phyloP scores from a whole-genome alignment of 257 asterid species.

The Petunia axillaris region DNA sequence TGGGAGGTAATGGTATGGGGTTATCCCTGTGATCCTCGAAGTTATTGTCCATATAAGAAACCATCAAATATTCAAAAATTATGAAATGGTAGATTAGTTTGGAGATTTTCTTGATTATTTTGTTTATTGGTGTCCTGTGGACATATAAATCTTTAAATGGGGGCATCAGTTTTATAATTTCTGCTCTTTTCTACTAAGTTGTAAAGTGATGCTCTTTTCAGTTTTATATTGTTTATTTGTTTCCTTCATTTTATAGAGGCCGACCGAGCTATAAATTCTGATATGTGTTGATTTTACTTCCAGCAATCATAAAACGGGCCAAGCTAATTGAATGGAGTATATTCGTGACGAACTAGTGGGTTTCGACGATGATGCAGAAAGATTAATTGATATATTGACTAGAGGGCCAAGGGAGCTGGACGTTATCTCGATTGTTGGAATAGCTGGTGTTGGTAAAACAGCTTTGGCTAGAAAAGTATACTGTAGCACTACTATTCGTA shows the following conservation, averaged over 20 bases:
- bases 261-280: not conserved
- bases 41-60: too few species aligned
- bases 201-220: not conserved
- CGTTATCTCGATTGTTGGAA: slow-evolving; percentile 30
- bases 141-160: too few species aligned
- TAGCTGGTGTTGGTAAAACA: slow-evolving; percentile 32
- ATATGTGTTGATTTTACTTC: not conserved
- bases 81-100: not conserved
- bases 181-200: not conserved
- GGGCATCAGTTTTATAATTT: too few species aligned
- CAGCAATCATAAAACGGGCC: not conserved
- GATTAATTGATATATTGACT: not conserved
- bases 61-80: too few species aligned
- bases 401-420: not conserved
- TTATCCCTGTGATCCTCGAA: too few species aligned
- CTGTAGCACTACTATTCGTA: rapidly evolving
- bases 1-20: too few species aligned
- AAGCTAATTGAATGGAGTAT: not conserved
- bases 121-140: too few species aligned
- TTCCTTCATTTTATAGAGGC: not conserved
- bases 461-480: slow-evolving; percentile 26
- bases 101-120: not conserved
- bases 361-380: not conserved
- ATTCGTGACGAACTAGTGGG: not conserved
- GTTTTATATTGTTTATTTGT: not conserved